phyloP scores from a whole-genome alignment of 1,139 yeast species.

The Diutina scorzettiae region DNA sequence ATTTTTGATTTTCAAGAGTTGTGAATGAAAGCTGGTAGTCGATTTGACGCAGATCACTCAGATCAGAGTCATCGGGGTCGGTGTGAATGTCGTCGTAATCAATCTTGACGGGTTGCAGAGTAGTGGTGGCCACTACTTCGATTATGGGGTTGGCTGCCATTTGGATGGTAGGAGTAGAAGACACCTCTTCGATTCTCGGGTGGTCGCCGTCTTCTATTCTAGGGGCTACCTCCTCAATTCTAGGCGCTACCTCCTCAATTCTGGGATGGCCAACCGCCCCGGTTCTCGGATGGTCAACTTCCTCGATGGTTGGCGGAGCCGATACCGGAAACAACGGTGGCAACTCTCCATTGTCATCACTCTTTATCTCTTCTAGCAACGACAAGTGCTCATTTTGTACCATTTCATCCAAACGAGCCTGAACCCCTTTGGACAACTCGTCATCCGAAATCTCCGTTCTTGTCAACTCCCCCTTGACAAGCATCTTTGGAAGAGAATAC shows the following conservation, averaged over 20 bases:
- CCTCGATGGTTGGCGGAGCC: not conserved
- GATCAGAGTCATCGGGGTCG: not conserved
- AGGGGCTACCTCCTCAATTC: too few species aligned
- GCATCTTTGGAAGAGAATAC: slow-evolving; percentile 48
- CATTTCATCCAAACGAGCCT: slow-evolving; percentile 21
- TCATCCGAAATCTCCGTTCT: slow-evolving; percentile 22
- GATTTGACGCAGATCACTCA: not conserved
- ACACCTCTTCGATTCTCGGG: too few species aligned
- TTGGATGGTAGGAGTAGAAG: too few species aligned
- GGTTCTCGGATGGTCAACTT: too few species aligned
- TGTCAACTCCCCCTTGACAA: slow-evolving; percentile 41
- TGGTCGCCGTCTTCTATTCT: too few species aligned
- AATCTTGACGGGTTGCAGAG: too few species aligned
- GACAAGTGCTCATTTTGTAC: slow-evolving; percentile 29
- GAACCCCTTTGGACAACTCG: slow-evolving; percentile 24
- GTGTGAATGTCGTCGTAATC: too few species aligned
- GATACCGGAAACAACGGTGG: not conserved
- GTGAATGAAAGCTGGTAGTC: slow-evolving; percentile 2
- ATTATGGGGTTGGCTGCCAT: too few species aligned
- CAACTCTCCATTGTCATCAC: not conserved
- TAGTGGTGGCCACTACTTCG: too few species aligned
- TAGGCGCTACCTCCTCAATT: too few species aligned
- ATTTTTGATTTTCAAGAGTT: not conserved
- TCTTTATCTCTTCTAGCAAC: slow-evolving; percentile 22
- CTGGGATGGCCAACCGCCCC: too few species aligned